A percentile compares a stretch with the other conserved stretches of the same genome.
Evolutionary conservation across 2,329 filamentous ascomycete genomes (phyloP).

Genomic region (Hyphodiscus sp.): DNA sequence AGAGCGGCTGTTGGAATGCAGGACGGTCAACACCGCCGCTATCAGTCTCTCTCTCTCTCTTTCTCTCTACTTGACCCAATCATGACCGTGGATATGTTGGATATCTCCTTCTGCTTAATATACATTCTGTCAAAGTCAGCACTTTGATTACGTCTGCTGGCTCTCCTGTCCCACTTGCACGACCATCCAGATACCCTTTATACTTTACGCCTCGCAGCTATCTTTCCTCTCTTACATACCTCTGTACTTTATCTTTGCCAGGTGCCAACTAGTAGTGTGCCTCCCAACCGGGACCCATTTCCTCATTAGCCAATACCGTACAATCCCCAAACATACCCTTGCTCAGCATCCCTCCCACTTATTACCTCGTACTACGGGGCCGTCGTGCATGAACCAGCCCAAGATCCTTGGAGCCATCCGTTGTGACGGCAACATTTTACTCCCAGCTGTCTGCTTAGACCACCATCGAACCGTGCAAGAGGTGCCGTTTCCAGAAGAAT

Average conservation of each 20-base stretch:
- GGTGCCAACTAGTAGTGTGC: not conserved
- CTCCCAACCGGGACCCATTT: not conserved
- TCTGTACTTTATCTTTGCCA: not conserved
- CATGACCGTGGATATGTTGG: no score
- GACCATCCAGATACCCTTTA: no score
- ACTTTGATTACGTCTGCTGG: no score
- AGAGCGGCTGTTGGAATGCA: not conserved
- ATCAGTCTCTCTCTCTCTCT: not conserved
- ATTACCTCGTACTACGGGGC: conserved; percentile 7
- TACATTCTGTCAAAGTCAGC: no score
- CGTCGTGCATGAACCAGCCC: conserved; percentile 23
- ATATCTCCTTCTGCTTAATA: no score
- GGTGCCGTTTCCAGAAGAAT: conserved; percentile 29
- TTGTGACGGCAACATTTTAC: conserved; percentile 13
- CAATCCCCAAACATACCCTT: conserved; percentile 22
- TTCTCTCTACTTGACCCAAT: no score
- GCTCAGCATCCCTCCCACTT: conserved; percentile 3
- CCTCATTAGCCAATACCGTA: conserved; percentile 9
- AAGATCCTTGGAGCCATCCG: conserved; percentile 17
- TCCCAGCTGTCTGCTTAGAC: conserved; percentile 18
- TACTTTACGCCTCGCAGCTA: no score
- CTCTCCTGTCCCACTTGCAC: no score
- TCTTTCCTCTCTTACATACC: no score
- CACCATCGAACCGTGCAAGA: conserved; percentile 16
- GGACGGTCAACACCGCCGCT: not conserved